Evolutionary conservation across 2,329 filamentous ascomycete species (phyloP), one percentile per base, ranked within the genome.

Genomic region (Tolypocladium ophioglossoides): DNA sequence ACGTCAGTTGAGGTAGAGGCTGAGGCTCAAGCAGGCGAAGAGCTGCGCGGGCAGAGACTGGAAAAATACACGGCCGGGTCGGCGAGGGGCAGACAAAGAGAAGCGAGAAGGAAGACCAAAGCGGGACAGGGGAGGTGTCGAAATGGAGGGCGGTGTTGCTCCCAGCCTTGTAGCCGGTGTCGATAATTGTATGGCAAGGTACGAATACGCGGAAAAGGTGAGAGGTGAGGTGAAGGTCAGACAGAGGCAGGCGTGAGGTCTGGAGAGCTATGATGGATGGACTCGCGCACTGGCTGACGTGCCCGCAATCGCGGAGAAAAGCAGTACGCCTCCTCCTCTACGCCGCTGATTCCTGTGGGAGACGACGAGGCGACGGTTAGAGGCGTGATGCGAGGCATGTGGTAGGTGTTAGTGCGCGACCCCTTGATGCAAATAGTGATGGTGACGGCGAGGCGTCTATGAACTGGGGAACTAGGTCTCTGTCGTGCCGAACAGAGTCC

Each of bases 231-330:
- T n/a, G 18, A 30, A 5, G 41, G 24, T 30, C 41, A 30, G 41
- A 32, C 30, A 34, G 41, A 47, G 24, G n/a, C 41, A 18, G 24
- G 41, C 22, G 41, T 47, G 41, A 47, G 24, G 41, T 47, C 48
- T 37, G 32, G 35, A 35, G 30, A 37, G 32, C 37, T 37, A 30
- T 32, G 27, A 32, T 32, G 27, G 44, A 32, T 10, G 44, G 44
- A 12, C 18, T 51, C 34, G 8, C 49, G 49, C 32, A 51, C 18
- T 32, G 34, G 49, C 32, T 34, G 49, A 39, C 34, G 49, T 37
- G 49, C 49, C 49, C 49, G 56, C 56, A 54, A 56, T 55, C 56
- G 56, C 56, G 44, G 44, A 48, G 44, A 48, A 48, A 48, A 48
- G 44, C 44, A 34, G 44, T 18, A 47, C 27, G 27, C 41, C 24